Evolutionary conservation across 495 filamentous ascomycete species (phyloP), one percentile per base, ranked within the genome.

Genomic region (Aspergillus olivimuriae): DNA sequence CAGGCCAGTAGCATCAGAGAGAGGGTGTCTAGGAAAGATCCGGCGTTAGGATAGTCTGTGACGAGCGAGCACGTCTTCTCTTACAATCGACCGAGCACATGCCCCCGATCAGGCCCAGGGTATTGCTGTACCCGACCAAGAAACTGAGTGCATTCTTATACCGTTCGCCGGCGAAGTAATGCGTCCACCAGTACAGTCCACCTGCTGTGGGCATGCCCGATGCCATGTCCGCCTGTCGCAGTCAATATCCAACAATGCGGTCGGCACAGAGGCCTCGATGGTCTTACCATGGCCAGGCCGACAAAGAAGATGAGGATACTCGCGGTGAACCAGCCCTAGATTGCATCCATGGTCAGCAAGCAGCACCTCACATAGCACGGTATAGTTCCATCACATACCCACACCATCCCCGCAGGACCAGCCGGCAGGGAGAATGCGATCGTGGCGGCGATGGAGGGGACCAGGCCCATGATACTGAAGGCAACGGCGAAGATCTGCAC

Each of bases 61-160:
- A 32, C 14, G 28, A 32, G 28, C n/a, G n/a, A n/a, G n/a, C n/a
- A n/a, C n/a, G n/a, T n/a, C n/a, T n/a, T n/a, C n/a, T n/a, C 54
- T 51, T 55, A 72, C 75, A 82, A 41, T 82, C 77, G 34, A 80
- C 70, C 16, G 74, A 78, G 53, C 77, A 80, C 16, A 82, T 61
- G 10, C 81, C 82, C 20, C 80, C 81, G 21, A 85, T 69, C 8
- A 85, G 56, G 1, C 82, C 82, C 16, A 86, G 61, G 1, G 76
- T 86, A 50, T 86, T 86, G 59, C 78, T 83, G 51, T 85, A 86
- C 15, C 82, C 82, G 19, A 86, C 82, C 20, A 86, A 56, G 53
- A 84, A 86, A 50, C 78, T 78, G 7, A 86, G 58, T 7, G 78
- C 71, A 54, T 82, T 83, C 39, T 81, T 71, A 34, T 68, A 77